phyloP scores from a whole-genome alignment of 345 rosid species.

The Melaleuca alternifolia region DNA sequence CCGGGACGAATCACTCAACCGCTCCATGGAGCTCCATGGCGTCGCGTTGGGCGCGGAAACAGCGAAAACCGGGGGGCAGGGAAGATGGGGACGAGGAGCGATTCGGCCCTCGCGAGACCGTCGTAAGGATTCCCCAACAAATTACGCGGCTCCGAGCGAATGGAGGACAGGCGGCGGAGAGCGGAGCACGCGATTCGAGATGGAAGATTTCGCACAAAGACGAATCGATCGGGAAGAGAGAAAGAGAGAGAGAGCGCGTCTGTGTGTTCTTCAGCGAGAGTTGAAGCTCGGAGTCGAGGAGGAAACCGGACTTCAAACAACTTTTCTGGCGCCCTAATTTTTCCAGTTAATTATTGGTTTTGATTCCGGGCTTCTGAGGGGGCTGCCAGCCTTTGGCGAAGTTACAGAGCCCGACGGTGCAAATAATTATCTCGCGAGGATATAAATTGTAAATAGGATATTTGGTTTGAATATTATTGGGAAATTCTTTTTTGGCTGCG shows the following conservation, averaged over 20 bases:
- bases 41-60: not conserved
- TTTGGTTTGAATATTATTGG: not conserved
- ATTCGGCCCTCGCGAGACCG: not conserved
- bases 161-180: not conserved
- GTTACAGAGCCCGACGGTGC: not conserved
- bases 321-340: conserved; percentile 3
- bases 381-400: not conserved
- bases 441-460: not conserved
- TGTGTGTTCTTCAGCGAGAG: conserved; percentile 6
- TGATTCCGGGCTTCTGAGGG: conserved; percentile 12
- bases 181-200: conserved; percentile 1
- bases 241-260: not conserved
- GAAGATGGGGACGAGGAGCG: not conserved
- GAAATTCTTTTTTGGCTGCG: no score
- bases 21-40: not conserved
- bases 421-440: not conserved
- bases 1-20: not conserved
- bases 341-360: conserved; percentile 15
- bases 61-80: fast-evolving
- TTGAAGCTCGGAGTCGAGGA: not conserved
- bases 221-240: not conserved
- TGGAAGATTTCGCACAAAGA: not conserved
- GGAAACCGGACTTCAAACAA: conserved; percentile 24
- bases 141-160: not conserved
- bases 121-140: not conserved